phyloP scores from a whole-genome alignment of 257 asterid species.

The Linderniella brevidens region DNA sequence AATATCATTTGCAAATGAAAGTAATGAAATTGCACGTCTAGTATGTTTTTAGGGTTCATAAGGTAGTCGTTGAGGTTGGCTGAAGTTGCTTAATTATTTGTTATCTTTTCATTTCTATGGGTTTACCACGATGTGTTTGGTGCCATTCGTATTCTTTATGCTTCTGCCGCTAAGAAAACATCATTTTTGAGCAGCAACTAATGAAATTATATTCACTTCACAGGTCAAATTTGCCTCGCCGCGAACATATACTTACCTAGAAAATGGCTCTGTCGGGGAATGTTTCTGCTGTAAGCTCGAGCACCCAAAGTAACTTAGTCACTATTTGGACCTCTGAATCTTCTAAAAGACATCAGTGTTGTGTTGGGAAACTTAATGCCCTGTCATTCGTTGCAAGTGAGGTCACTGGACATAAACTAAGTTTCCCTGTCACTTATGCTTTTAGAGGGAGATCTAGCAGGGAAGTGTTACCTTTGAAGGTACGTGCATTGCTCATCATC shows the following conservation, averaged over 20 bases:
- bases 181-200: too few relatives aligned
- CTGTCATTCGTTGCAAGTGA: slow-evolving; percentile 44
- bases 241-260: slow-evolving; percentile 5
- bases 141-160: too few relatives aligned
- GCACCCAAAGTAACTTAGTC: slow-evolving; percentile 25
- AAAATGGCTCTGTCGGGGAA: slow-evolving; percentile 58
- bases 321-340: slow-evolving; percentile 21
- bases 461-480: slow-evolving; percentile 36
- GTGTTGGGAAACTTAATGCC: slow-evolving; percentile 18
- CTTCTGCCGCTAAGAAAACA: too few relatives aligned
- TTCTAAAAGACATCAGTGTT: slow-evolving; percentile 17
- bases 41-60: too few relatives aligned
- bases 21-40: too few relatives aligned
- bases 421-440: slow-evolving; percentile 18
- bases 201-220: too few relatives aligned
- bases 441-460: slow-evolving; percentile 17
- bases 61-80: too few relatives aligned
- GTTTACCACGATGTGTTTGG: too few relatives aligned
- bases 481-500: slow-evolving; percentile 12
- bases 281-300: slow-evolving; percentile 63
- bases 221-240: too few relatives aligned
- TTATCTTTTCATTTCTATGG: too few relatives aligned
- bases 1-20: too few relatives aligned
- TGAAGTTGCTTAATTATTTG: too few relatives aligned
- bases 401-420: slow-evolving; percentile 40